phyloP scores from a whole-genome alignment of 768 basidiomycete species.

The Amanita phalloides region DNA sequence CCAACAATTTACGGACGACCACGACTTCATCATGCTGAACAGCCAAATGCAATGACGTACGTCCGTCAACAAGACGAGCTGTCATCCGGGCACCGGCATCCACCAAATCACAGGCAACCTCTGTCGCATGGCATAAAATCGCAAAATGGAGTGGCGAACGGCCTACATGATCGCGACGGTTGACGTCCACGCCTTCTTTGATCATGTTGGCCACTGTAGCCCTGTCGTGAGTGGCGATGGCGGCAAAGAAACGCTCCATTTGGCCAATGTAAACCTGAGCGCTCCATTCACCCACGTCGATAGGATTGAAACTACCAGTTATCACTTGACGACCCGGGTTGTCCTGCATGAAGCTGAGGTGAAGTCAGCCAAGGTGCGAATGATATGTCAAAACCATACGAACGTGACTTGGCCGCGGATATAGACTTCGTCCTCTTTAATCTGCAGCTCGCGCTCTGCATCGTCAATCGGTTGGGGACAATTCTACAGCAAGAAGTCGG shows the following conservation, averaged over 20 bases:
- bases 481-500: slow-evolving; percentile 18
- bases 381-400: slow-evolving; percentile 11
- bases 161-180: slow-evolving; percentile 51
- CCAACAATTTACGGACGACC: slow-evolving; percentile 40
- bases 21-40: slow-evolving; percentile 32
- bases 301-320: slow-evolving; percentile 55
- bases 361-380: background rate
- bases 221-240: slow-evolving; percentile 38
- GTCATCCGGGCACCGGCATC: slow-evolving; percentile 47
- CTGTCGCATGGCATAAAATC: slow-evolving; percentile 32
- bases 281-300: slow-evolving; percentile 58
- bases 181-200: slow-evolving; percentile 31
- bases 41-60: slow-evolving; percentile 45
- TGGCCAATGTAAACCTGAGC: slow-evolving; percentile 49
- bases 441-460: slow-evolving; percentile 42
- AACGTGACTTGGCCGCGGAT: slow-evolving; percentile 43
- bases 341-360: slow-evolving; percentile 43
- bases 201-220: slow-evolving; percentile 27
- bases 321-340: slow-evolving; percentile 53
- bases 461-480: slow-evolving; percentile 46
- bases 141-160: slow-evolving; percentile 51
- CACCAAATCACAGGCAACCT: slow-evolving; percentile 39
- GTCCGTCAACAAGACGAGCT: slow-evolving; percentile 44
- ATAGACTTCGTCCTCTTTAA: slow-evolving; percentile 41
- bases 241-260: slow-evolving; percentile 42